A percentile compares a stretch with the other conserved stretches of the same genome.
Conservation (phyloP, 148 eudicot genomes). For the Rhododendron williamsianum region DNA sequence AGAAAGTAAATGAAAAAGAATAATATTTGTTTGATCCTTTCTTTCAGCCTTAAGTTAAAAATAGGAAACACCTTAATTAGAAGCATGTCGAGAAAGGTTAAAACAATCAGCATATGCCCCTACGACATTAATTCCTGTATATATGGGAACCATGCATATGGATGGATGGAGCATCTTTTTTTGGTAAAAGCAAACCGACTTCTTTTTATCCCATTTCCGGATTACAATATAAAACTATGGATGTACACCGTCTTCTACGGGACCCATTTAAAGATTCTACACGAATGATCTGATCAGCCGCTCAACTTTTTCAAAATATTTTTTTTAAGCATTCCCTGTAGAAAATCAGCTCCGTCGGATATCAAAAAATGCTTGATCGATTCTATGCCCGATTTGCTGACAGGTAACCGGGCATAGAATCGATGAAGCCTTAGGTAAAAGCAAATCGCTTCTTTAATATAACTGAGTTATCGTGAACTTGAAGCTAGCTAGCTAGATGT, state of each 20-base stretch:
- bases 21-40: background rate
- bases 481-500: background rate
- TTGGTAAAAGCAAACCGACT: background rate
- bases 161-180: background rate
- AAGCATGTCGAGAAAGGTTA: background rate
- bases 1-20: background rate
- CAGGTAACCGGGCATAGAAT: too few relatives aligned
- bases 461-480: background rate
- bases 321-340: too few relatives aligned
- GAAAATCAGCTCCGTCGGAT: too few relatives aligned
- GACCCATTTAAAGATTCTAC: too few relatives aligned
- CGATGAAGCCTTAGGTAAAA: too few relatives aligned
- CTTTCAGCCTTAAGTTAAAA: background rate
- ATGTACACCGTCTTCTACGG: too few relatives aligned
- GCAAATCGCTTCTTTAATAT: too few relatives aligned
- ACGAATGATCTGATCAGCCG: too few relatives aligned
- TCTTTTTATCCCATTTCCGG: background rate
- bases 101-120: background rate
- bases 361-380: too few relatives aligned
- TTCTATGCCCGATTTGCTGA: too few relatives aligned
- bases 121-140: background rate
- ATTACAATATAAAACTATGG: too few relatives aligned
- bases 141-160: background rate
- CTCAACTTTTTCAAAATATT: too few relatives aligned
- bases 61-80: background rate